These are phyloP conservation scores for Hanseniaspora meyeri DNA, from an alignment of 805 yeast species.

Conservation along the genomic window DNA sequence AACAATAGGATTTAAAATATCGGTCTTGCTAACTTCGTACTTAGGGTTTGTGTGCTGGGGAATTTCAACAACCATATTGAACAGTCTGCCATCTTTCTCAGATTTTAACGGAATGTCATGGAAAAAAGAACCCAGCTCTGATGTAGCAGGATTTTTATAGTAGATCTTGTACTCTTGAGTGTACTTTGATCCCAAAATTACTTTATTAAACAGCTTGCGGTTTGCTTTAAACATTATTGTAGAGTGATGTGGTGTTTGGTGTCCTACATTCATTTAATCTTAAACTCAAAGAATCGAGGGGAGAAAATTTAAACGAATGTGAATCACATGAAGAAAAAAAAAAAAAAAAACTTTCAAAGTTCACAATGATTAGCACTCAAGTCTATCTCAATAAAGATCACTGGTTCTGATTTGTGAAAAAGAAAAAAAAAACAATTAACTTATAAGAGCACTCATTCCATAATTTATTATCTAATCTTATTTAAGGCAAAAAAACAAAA, in stretches of 20 bases:
- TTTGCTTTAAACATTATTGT: neutral
- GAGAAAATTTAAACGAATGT: too few species aligned
- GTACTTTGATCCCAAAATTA: slow-evolving; percentile 20
- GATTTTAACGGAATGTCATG: slow-evolving; percentile 42
- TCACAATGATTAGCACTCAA: too few species aligned
- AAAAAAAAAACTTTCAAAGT: too few species aligned
- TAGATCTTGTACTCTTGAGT: slow-evolving; percentile 25
- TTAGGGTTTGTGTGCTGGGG: slow-evolving; percentile 99
- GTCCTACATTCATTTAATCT: neutral
- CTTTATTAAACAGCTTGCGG: neutral
- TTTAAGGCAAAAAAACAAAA: too few species aligned
- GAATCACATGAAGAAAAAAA: too few species aligned
- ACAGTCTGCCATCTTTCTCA: slow-evolving; percentile 4
- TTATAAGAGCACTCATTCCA: too few species aligned
- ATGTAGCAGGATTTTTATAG: slow-evolving; percentile 24
- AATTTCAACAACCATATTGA: slow-evolving; percentile 74
- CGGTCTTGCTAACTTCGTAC: slow-evolving; percentile 83
- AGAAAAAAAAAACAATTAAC: too few species aligned
- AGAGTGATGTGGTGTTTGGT: neutral
- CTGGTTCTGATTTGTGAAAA: too few species aligned
- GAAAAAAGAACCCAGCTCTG: slow-evolving; percentile 37
- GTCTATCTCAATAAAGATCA: too few species aligned
- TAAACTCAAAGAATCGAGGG: neutral
- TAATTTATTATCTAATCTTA: too few species aligned
- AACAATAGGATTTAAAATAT: slow-evolving; percentile 76